These are phyloP conservation scores for Raffaelea deltoideospora DNA, from an alignment of 2,329 filamentous ascomycete species.

Conservation along the genomic window DNA sequence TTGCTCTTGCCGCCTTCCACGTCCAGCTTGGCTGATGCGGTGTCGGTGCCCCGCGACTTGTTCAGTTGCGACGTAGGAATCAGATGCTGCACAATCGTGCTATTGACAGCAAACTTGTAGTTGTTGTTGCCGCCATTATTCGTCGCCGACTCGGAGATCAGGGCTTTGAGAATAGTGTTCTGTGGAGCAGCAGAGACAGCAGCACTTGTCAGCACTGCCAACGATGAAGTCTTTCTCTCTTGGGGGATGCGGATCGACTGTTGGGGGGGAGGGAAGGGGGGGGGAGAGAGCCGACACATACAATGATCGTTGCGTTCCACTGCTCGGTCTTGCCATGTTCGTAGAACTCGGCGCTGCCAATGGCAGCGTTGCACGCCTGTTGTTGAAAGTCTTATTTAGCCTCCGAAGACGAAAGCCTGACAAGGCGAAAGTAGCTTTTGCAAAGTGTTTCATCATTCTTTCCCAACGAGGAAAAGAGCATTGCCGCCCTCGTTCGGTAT, in stretches of 20 bases:
- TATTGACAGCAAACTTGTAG: constrained; percentile 95
- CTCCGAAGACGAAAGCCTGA: neutral
- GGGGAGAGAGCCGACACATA: no score
- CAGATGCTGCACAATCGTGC: constrained; percentile 93
- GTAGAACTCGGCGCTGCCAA: constrained; percentile 64
- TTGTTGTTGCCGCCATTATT: constrained; percentile 32
- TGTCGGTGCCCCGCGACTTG: constrained; percentile 39
- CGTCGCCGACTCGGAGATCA: constrained; percentile 60
- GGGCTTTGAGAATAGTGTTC: constrained; percentile 62
- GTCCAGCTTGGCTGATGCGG: constrained; percentile 27
- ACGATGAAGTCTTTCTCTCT: no score
- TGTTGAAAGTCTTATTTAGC: neutral
- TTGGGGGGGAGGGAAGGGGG: constrained; percentile 1
- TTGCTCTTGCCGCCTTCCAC: constrained; percentile 39
- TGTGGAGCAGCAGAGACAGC: constrained; percentile 21
- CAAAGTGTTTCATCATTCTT: no score
- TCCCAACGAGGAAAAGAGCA: no score
- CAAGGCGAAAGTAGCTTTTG: no score
- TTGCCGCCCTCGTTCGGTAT: no score
- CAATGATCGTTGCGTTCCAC: constrained; percentile 92
- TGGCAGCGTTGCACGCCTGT: constrained; percentile 69
- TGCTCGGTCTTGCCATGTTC: constrained; percentile 70
- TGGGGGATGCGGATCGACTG: no score
- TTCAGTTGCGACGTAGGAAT: constrained; percentile 50
- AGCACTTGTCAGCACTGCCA: neutral